Evolutionary conservation across 495 filamentous ascomycete species (phyloP), one percentile per base, ranked within the genome.

Genomic region (Xylaria intraflava): DNA sequence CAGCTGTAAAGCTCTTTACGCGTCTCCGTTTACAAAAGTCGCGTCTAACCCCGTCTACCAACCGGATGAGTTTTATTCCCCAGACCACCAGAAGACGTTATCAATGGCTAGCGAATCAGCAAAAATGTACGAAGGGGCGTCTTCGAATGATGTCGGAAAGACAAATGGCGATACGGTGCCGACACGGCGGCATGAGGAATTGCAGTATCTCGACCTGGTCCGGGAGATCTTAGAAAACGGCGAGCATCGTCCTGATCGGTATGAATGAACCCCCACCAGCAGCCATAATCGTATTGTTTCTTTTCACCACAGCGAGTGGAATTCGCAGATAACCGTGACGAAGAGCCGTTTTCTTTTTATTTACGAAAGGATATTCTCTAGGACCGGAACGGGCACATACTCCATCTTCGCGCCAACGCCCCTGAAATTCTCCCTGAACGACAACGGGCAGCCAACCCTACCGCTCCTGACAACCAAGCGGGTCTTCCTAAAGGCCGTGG

Each of bases 391-490:
- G 6, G 93, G 93, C 35, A 98, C 93, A 16, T 78, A 81, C 61
- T 87, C 90, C 17, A 76, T 97, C 62, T 96, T 95, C 65, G 91
- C 87, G 1, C 93, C 92, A 0, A 80, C 77, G 0, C 87, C 87
- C 20, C 78, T 96, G 30, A 90, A 88, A 62, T 98, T 95, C 77
- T 79, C 78, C 46, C 88, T 97, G 62, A 84, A 85, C 52, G 72
- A 78, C 24, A 61, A 69, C 61, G 68, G 73, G 60, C 62, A 65
- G 47, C 81, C 83, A 5, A 78, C 93, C 68, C 81, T 97, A 35
- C 92, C 92, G 22, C 87, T 97, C 60, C 84, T 97, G 11, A 97
- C 92, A 6, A 97, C 93, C 26, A 97, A 97, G 70, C 89, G 93
- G 62, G 93, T 97, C 67, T 96, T 95, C 78, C 78, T 86, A 29